Base-by-base conservation (phyloP, 2,329 filamentous ascomycete species). In the Xylaria sp. region DNA sequence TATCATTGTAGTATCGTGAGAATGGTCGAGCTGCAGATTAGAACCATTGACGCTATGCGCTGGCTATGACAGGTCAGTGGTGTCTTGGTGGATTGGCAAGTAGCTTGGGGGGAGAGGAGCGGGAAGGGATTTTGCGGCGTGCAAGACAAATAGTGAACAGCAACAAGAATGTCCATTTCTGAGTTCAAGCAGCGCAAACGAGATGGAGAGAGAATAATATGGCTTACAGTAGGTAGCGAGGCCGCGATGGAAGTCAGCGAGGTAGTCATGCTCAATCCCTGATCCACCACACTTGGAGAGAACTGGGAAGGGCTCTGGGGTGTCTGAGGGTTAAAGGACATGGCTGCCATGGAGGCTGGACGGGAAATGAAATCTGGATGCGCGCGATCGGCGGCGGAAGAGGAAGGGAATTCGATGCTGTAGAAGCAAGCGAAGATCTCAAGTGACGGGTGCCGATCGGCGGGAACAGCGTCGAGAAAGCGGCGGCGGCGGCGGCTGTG, bases 271-370 rank as follows among this genome's bases (percentile, higher is more conserved):
- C 81, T 84, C 62, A 78, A 79, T 70, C 76, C 77, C 68, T 77
- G 78, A 70, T 85, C 83, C 73, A 79, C 82, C 68, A 80, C 83
- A 70, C 79, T 82, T 66, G 84, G 83, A 67, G 84, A 87, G 72
- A 82, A 80, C 74, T 87, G 84, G 73, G 85, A 87, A 73, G 86
- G 86, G 75, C 86, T 89, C 80, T 88, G 86, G 74, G 87, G 87
- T 70, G 86, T 89, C 72, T 85, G 85, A 70, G 86, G 86, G 75
- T 88, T 85, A 81, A 85, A 87, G 78, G 85, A 86, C 85, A 88
- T 88, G 76, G 76, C 83, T 79, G 76, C 74, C 71, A 73, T 76
- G 71, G 75, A 74, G 69, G 41, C 70, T 64, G 51, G n/a, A 56
- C 31, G 60, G 49, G 59, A 19, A 40, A 31, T n/a, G 25, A 44